Base-by-base conservation (phyloP, 495 filamentous ascomycete genomes). In the Talaromyces proteolyticus region DNA sequence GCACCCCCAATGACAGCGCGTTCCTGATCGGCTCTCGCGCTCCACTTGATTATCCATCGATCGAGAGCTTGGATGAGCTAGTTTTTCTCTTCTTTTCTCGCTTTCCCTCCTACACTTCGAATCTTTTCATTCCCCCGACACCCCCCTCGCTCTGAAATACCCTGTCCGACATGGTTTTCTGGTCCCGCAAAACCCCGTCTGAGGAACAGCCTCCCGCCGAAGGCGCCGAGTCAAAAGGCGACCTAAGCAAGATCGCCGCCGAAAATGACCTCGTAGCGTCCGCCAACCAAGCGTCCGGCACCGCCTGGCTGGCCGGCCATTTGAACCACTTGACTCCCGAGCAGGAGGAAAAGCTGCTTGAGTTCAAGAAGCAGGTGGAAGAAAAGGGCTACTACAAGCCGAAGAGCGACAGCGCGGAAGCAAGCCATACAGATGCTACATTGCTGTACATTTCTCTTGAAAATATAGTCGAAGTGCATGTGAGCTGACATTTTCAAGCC, bases 341-440 rank as follows among this genome's bases (percentile, higher is more conserved):
- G 49, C 86, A 94, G 62, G 81, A 85, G 56, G 64, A 69, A 42
- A 78, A 80, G 38, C 69, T 94, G 19, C 63, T 58, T 16, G 70
- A 76, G 26, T 94, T 94, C 73, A 92, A 89, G 73, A 53, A 58
- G 2, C 57, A 84, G 38, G 76, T 84, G 49, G 71, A 76, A 37
- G 74, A 86, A 58, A 78, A 82, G 53, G 81, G 77, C 5, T 74
- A 86, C 53, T 93, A 89, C 60, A 77, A 66, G 38, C 74, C 81
- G 2, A 75, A 71, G 12, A 60, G 54, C 17, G 60, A 59, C 44
- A 64, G 68, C 22, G 71, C 61, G 5, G 68, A 61, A 48, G 62
- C 85, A 0, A 86, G 81, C 52, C 87, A 91, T 61, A 87, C 89
- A 47, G 89, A 94, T 73, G 81, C 86, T 61, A 90, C 86, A 4